These are phyloP conservation scores for Penicillium sp. DNA, from an alignment of 2,329 filamentous ascomycete species.

Conservation along the genomic window DNA sequence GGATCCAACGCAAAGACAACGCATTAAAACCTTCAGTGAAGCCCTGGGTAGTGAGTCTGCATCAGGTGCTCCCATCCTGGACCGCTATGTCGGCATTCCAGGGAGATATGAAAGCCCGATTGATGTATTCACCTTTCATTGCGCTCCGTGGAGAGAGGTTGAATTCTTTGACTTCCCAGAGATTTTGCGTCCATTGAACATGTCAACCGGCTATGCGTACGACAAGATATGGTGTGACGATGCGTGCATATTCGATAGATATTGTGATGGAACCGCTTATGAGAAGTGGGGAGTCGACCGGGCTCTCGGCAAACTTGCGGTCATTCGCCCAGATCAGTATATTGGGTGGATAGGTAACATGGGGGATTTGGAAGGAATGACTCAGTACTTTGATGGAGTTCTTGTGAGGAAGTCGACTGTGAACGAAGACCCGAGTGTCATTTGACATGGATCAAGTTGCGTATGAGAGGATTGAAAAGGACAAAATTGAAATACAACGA, in stretches of 20 bases:
- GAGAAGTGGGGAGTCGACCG: conserved; percentile 29
- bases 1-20: conserved; percentile 43
- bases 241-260: conserved; percentile 20
- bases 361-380: conserved; percentile 24
- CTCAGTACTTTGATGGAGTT: conserved; percentile 25
- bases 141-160: conserved; percentile 50
- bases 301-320: conserved; percentile 22
- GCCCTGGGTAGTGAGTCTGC: conserved; percentile 31
- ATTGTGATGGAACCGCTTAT: conserved; percentile 29
- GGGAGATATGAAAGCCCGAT: conserved; percentile 52
- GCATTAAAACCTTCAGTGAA: conserved; percentile 51
- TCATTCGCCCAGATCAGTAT: conserved; percentile 30
- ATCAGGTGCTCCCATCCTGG: conserved; percentile 40
- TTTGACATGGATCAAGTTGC: background rate
- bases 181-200: conserved; percentile 51
- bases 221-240: conserved; percentile 60
- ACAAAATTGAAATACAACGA: no score
- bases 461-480: no score
- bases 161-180: conserved; percentile 55
- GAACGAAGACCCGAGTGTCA: background rate
- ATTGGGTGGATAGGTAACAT: conserved; percentile 31
- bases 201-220: conserved; percentile 57
- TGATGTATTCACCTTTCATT: conserved; percentile 64
- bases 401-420: conserved; percentile 9
- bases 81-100: conserved; percentile 39